These are phyloP conservation scores for Chrysoporthe puriensis DNA, from an alignment of 2,329 filamentous ascomycete species.

Conservation along the genomic window DNA sequence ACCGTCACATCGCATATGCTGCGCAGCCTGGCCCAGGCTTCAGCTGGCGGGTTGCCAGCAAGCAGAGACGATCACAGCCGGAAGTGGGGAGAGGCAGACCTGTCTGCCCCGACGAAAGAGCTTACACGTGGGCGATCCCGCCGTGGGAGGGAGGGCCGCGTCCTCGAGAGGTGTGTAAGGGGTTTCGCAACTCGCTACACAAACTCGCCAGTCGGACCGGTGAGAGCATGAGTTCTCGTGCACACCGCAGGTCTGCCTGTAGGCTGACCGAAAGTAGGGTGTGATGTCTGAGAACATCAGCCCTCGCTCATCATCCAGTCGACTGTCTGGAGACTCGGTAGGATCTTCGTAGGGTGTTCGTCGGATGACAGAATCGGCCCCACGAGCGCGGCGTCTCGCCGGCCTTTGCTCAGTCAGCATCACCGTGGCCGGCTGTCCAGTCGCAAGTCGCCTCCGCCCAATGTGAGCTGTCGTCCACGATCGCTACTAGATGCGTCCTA, in stretches of 20 bases:
- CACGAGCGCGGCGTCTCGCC: neutral
- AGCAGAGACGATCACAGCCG: conserved; percentile 3
- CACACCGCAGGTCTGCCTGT: neutral
- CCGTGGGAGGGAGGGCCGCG: neutral
- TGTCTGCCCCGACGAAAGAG: neutral
- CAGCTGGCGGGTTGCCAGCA: neutral
- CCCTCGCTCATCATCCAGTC: neutral
- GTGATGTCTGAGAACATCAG: neutral
- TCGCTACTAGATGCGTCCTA: neutral
- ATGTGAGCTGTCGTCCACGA: neutral
- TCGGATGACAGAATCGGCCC: neutral
- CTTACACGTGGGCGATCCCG: neutral
- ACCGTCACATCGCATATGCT: neutral
- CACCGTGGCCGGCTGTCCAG: neutral
- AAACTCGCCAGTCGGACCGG: neutral
- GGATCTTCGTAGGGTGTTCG: neutral
- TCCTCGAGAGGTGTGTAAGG: neutral
- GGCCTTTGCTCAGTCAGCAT: neutral
- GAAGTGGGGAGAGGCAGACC: neutral
- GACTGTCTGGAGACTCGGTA: neutral
- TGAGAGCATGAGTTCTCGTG: neutral
- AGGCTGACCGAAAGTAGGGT: neutral
- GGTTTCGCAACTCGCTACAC: neutral
- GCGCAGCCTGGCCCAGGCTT: neutral
- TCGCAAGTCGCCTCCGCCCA: neutral